These are phyloP conservation scores for Akanthomyces lecanii DNA, from an alignment of 2,329 filamentous ascomycete genomes.

Conservation along the genomic window DNA sequence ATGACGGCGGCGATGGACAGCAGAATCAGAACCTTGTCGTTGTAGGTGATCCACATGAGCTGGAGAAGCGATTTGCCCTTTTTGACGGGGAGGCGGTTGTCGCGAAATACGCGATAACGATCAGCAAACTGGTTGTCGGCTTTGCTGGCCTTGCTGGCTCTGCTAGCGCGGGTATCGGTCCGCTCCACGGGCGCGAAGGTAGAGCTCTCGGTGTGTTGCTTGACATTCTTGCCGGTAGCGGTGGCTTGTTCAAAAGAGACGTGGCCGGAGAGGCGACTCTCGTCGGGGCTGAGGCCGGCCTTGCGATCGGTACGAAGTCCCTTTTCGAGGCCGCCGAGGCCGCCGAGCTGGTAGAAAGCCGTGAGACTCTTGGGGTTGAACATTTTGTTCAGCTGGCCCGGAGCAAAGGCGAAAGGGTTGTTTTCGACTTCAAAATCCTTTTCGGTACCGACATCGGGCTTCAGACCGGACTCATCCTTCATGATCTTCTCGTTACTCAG, in stretches of 20 bases:
- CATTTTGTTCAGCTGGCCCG: conserved; percentile 80
- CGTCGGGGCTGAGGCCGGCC: conserved; percentile 73
- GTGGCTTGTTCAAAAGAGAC: conserved; percentile 71
- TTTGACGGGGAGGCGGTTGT: conserved; percentile 69
- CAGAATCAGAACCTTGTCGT: conserved; percentile 75
- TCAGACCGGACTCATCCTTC: conserved; percentile 64
- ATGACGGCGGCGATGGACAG: conserved; percentile 67
- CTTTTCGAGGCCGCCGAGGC: conserved; percentile 71
- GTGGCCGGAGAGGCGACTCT: conserved; percentile 58
- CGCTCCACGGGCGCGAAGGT: conserved; percentile 4
- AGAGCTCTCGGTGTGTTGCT: conserved; percentile 31
- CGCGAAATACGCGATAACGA: conserved; percentile 64
- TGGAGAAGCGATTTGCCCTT: conserved; percentile 70
- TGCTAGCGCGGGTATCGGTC: conserved; percentile 14
- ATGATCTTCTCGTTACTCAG: conserved; percentile 53
- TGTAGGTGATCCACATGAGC: conserved; percentile 78
- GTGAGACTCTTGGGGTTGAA: conserved; percentile 83
- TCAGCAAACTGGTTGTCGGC: conserved; percentile 48
- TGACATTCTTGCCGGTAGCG: conserved; percentile 36
- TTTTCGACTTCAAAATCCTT: conserved; percentile 69
- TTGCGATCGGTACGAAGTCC: conserved; percentile 70
- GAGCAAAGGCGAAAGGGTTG: conserved; percentile 82
- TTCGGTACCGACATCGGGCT: conserved; percentile 71
- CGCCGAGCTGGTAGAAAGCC: conserved; percentile 77
- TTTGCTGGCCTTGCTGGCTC: conserved; percentile 10